Conservation (phyloP, 1,284 basidiomycete genomes). For the Trametes sp. region DNA sequence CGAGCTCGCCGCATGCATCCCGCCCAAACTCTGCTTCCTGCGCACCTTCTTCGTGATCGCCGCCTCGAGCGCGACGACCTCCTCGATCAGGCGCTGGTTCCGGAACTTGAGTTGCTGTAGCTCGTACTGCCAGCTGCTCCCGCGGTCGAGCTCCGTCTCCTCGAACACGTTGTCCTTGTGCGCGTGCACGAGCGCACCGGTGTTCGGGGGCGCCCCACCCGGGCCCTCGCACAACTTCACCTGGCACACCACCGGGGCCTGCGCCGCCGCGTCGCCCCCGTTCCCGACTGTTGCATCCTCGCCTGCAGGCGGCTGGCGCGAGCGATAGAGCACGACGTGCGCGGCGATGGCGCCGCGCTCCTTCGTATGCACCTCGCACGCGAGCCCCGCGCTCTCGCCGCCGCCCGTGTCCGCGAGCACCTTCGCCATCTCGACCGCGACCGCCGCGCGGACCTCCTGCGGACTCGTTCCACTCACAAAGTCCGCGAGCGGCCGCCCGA, state of each 20-base stretch:
- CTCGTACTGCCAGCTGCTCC: constrained; percentile 92
- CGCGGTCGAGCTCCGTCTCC: constrained; percentile 71
- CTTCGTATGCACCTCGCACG: constrained; percentile 45
- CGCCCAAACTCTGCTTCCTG: constrained; percentile 24
- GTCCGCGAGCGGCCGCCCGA: constrained; percentile 69
- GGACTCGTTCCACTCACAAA: constrained; percentile 47
- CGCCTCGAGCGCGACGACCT: constrained; percentile 65
- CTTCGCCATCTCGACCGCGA: constrained; percentile 36
- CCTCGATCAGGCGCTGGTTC: constrained; percentile 77
- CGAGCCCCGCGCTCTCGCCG: constrained; percentile 37
- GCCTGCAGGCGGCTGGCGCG: constrained; percentile 26
- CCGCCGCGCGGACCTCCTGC: constrained; percentile 26
- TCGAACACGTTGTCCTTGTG: constrained; percentile 67
- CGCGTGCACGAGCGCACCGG: constrained; percentile 39
- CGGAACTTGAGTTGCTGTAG: constrained; percentile 83
- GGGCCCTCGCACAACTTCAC: constrained; percentile 37
- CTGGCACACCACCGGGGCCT: constrained; percentile 35
- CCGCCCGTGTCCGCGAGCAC: constrained; percentile 32
- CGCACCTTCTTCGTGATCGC: constrained; percentile 26
- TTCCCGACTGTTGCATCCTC: constrained; percentile 1
- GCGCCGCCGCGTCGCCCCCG: constrained; percentile 14
- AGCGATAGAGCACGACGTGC: constrained; percentile 49
- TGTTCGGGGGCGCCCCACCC: constrained; percentile 19
- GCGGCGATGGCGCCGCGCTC: constrained; percentile 44
- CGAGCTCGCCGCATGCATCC: neutral